A percentile compares a stretch with the other conserved stretches of the same genome.
phyloP scores from a whole-genome alignment of 306 rosid genomes.

The Corylus heterophylla region DNA sequence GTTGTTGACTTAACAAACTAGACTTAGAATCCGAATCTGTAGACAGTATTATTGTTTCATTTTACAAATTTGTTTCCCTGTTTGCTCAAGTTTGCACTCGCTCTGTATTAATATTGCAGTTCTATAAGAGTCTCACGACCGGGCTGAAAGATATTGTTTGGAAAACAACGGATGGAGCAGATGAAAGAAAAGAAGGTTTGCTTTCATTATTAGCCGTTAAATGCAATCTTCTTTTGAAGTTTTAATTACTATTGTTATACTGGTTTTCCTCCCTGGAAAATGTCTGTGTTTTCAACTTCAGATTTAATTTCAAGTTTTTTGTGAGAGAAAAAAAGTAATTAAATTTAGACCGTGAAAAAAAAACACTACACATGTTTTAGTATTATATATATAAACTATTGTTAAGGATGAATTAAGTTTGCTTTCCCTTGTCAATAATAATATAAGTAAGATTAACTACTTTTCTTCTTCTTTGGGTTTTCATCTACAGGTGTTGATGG shows the following conservation, averaged over 20 bases:
- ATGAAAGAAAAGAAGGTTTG: slow-evolving; percentile 59
- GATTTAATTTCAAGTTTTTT: too few species aligned
- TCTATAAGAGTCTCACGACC: slow-evolving; percentile 70
- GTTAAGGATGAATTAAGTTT: not conserved
- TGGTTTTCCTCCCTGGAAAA: not conserved
- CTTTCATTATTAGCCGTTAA: slow-evolving; percentile 19
- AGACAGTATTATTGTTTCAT: not conserved
- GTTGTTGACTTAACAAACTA: not conserved
- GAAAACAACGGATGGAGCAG: slow-evolving; percentile 67
- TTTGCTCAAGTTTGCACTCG: slow-evolving; percentile 13
- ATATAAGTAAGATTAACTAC: not conserved
- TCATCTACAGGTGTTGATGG: slow-evolving; percentile 2
- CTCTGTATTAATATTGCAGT: slow-evolving; percentile 49
- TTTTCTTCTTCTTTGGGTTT: slow-evolving; percentile 1
- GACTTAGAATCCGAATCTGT: not conserved
- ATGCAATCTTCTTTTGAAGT: not conserved
- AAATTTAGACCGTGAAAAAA: not conserved
- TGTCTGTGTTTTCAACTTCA: not conserved
- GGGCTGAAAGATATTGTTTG: slow-evolving; percentile 93
- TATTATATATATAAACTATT: not conserved
- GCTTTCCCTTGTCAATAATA: not conserved
- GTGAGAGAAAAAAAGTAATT: too few species aligned
- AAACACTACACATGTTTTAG: not conserved
- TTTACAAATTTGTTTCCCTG: not conserved
- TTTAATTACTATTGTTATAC: not conserved